phyloP scores from a whole-genome alignment of 495 filamentous ascomycete genomes.

The Trichodelitschia bisporula region DNA sequence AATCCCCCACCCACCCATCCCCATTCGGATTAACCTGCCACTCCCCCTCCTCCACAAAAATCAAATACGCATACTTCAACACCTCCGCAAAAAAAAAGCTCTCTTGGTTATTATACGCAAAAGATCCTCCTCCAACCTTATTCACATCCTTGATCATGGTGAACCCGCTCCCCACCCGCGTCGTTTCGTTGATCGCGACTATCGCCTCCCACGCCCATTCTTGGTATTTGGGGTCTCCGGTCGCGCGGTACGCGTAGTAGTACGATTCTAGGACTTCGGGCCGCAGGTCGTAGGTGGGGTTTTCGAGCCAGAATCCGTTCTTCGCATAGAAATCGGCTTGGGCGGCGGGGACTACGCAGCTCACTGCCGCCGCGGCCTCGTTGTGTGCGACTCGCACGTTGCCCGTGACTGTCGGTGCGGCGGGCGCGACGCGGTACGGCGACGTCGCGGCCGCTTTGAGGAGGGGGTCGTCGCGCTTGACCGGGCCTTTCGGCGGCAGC shows the following conservation, averaged over 20 bases:
- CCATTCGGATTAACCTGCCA: too few species aligned
- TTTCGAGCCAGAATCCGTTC: constrained; percentile 48
- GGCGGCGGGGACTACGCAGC: constrained; percentile 21
- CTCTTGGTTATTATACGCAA: constrained; percentile 49
- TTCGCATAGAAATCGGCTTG: constrained; percentile 32
- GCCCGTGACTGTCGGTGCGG: too few species aligned
- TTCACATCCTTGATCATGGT: constrained; percentile 44
- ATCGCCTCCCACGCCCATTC: constrained; percentile 56
- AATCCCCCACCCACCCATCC: constrained; percentile 34
- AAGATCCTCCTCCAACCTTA: constrained; percentile 9
- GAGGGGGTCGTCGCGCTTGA: too few species aligned
- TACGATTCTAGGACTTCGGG: constrained; percentile 74
- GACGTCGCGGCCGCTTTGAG: too few species aligned
- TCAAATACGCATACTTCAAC: constrained; percentile 62
- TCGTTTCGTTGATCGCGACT: constrained; percentile 11
- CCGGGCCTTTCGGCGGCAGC: too few species aligned
- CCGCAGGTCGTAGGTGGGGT: constrained; percentile 36
- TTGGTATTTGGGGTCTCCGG: constrained; percentile 32
- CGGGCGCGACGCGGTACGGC: too few species aligned
- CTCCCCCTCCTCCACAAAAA: constrained; percentile 30
- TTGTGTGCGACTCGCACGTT: too few species aligned
- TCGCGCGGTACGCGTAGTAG: constrained; percentile 71
- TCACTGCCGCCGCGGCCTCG: too few species aligned
- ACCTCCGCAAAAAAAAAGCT: constrained; percentile 84
- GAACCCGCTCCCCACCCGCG: constrained; percentile 40